These are phyloP conservation scores for Magnolia sinica DNA, from an alignment of 164 flowering plant species.

Conservation along the genomic window DNA sequence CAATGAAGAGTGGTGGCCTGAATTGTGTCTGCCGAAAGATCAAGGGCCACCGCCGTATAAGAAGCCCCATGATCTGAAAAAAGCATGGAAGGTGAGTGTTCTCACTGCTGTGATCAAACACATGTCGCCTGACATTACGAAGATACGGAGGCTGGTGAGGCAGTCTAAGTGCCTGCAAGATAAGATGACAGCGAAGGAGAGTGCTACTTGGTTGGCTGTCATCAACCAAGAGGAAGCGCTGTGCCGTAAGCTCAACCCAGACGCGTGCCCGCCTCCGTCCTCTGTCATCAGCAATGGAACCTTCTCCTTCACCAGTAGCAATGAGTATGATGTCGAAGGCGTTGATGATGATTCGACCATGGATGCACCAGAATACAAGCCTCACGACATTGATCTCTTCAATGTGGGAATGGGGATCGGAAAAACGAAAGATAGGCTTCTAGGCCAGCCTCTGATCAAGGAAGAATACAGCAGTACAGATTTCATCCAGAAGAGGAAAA, in stretches of 20 bases:
- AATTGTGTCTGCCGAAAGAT: conserved; percentile 46
- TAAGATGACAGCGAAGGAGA: conserved; percentile 74
- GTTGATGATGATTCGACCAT: conserved; percentile 29
- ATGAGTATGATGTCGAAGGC: conserved; percentile 37
- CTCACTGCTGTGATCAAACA: conserved; percentile 72
- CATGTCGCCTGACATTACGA: conserved; percentile 64
- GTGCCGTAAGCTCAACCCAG: conserved; percentile 44
- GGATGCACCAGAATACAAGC: conserved; percentile 29
- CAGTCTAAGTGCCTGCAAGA: conserved; percentile 75
- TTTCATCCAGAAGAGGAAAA: conserved; percentile 37
- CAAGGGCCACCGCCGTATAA: conserved; percentile 68
- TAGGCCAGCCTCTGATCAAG: conserved; percentile 27
- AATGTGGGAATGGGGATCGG: conserved; percentile 14
- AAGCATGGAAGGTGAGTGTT: conserved; percentile 70
- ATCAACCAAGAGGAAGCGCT: conserved; percentile 55
- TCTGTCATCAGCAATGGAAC: conserved; percentile 28
- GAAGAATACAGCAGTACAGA: conserved; percentile 26
- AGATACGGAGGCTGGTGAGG: conserved; percentile 62
- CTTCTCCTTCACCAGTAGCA: conserved; percentile 21
- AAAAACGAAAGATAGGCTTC: conserved; percentile 13
- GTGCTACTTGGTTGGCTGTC: conserved; percentile 59
- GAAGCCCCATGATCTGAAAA: conserved; percentile 78
- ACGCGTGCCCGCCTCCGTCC: conserved; percentile 34
- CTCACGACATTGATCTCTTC: conserved; percentile 21
- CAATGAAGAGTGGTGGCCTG: conserved; percentile 68